phyloP scores from a whole-genome alignment of 208 protist genomes.

The Acanthamoeba culbertsoni region DNA sequence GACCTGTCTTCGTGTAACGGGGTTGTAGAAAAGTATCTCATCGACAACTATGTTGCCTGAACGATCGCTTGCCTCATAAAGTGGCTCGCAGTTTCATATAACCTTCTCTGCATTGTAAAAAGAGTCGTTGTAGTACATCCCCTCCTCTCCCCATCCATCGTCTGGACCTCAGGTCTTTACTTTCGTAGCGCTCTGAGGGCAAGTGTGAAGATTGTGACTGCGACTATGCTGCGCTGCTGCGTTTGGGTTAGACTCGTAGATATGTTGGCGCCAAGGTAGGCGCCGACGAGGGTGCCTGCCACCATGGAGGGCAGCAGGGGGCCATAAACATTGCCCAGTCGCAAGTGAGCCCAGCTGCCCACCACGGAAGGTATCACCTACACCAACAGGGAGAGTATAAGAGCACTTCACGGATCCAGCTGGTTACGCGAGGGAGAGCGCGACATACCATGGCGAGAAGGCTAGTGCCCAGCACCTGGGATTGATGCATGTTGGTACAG shows the following conservation, averaged over 20 bases:
- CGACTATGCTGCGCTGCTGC: background rate
- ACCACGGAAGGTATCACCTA: background rate
- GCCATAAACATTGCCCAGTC: background rate
- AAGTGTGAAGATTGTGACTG: background rate
- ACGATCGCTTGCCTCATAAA: background rate
- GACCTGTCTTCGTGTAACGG: background rate
- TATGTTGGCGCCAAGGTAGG: background rate
- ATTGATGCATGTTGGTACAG: background rate
- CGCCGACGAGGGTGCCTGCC: background rate
- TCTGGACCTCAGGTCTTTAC: no score
- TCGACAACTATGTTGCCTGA: background rate
- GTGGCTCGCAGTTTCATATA: background rate
- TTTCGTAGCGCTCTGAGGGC: background rate
- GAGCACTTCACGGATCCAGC: background rate
- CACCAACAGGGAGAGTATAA: background rate
- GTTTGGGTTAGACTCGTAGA: background rate
- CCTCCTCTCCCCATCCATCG: no score
- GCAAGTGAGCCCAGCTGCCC: background rate
- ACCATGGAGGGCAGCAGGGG: background rate
- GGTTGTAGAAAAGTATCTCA: constrained; percentile 3
- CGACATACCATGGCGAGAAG: constrained; percentile 14
- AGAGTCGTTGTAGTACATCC: background rate
- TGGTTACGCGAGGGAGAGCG: background rate
- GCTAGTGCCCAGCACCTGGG: background rate
- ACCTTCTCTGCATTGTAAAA: background rate